A percentile compares a stretch with the other conserved stretches of the same genome.
phyloP scores from a whole-genome alignment of 177 flowering plant genomes.

The Tripterygium wilfordii region DNA sequence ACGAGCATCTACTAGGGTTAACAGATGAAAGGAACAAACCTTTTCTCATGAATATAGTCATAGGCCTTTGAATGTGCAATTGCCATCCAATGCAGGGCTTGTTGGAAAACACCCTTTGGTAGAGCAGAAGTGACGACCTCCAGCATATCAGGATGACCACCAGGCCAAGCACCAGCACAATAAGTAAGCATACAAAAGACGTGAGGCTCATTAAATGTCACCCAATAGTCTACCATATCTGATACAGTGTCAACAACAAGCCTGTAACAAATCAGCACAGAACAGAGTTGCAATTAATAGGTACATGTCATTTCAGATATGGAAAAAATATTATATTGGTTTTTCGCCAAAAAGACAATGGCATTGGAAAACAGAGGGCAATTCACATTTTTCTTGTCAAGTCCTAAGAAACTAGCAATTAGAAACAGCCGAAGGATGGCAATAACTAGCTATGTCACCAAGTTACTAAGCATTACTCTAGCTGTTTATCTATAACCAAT shows the following conservation, averaged over 20 bases:
- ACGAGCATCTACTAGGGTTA: too few relatives aligned
- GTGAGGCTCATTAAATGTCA: slow-evolving; percentile 97
- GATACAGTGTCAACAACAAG: slow-evolving; percentile 76
- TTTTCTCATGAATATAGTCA: slow-evolving; percentile 73
- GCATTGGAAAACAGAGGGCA: too few relatives aligned
- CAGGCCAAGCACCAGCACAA: slow-evolving; percentile 99
- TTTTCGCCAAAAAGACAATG: too few relatives aligned
- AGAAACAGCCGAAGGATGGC: too few relatives aligned
- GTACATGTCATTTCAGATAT: too few relatives aligned
- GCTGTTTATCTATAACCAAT: too few relatives aligned
- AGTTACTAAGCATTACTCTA: too few relatives aligned
- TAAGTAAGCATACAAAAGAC: slow-evolving; percentile 91
- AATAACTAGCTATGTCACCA: too few relatives aligned
- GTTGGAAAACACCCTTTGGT: slow-evolving; percentile 79
- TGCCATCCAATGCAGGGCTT: slow-evolving; percentile 89
- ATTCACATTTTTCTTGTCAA: too few relatives aligned
- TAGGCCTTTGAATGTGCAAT: slow-evolving; percentile 83
- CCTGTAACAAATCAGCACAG: slow-evolving; percentile 37
- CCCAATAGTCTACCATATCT: slow-evolving; percentile 91
- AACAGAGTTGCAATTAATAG: not conserved
- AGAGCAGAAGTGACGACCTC: slow-evolving; percentile 90
- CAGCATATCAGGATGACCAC: slow-evolving; percentile 91
- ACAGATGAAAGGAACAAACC: slow-evolving; percentile 32
- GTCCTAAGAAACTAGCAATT: too few relatives aligned
- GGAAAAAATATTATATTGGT: too few relatives aligned